Base-by-base conservation (phyloP, 345 rosid species). In the Sonneratia caseolaris region DNA sequence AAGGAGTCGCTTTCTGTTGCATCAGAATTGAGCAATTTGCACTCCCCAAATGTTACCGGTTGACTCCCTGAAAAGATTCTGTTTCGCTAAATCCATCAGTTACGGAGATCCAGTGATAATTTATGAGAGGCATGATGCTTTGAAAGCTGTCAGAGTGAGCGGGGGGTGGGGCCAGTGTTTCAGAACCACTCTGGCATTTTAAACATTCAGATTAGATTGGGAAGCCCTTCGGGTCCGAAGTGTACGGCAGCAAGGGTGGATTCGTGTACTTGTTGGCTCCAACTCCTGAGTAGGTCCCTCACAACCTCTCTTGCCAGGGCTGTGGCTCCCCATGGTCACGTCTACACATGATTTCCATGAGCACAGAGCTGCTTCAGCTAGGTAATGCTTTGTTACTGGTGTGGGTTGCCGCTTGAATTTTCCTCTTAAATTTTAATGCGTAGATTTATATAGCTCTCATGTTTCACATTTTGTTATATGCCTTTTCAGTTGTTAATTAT, bases 231-330 rank as follows among this genome's bases (percentile, higher is more conserved):
- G 98, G 97, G 22, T 84, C 93, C 47, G 91, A 91, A 84, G 96
- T 86, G 64, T 83, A 85, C 48, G 91, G 93, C 80, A 83, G 82
- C 84, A 94, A 90, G 85, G 93, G 96, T 16, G 89, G 91, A 59
- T 94, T 84, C 69, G 90, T 91, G 0, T 87, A 88, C 82, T 72
- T 94, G 43, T 78, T 94, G 64, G 93, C 91, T 79, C 99, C 97
- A 12, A 87, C 97, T 36, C 97, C 97, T 1, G 98, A 94, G 97
- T 75, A 97, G 98, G 57, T 91, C 97, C 35, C 83, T 94, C 71
- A 87, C 97, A 0, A 85, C 97, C 14, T 89, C 98, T 6, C 88
- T 91, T 66, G 95, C 95, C 3, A 78, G 97, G 80, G 97, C 98
- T 38, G 88, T 88, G 40, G 94, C 93, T 81, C 96, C 98, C 24